Percentiles rank a stretch among this genome's conserved stretches.
phyloP scores from a whole-genome alignment of 169 alveolate species.

The Perkinsus chesapeaki region DNA sequence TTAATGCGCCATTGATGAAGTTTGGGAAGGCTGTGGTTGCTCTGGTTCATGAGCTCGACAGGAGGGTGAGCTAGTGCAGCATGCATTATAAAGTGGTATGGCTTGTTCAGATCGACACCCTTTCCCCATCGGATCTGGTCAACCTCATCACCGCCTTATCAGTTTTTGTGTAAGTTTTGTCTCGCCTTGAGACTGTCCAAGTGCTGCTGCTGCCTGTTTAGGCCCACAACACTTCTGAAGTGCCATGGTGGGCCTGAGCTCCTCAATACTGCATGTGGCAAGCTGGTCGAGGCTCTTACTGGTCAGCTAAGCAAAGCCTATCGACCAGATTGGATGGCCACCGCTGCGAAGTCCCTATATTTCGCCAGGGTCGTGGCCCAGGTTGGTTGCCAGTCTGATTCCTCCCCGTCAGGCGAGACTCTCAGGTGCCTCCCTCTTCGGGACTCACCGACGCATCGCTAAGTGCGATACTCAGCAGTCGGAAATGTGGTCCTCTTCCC shows the following conservation, averaged over 20 bases:
- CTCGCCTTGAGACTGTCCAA: neutral
- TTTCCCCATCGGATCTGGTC: neutral
- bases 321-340: neutral
- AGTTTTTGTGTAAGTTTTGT: neutral
- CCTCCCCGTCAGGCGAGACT: neutral
- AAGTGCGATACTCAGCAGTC: neutral
- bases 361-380: neutral
- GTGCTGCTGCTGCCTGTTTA: neutral
- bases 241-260: neutral
- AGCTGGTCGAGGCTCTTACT: neutral
- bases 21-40: neutral
- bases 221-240: neutral
- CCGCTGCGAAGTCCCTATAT: neutral
- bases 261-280: neutral
- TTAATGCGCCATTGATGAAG: neutral
- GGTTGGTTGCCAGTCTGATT: neutral
- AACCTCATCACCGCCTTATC: neutral
- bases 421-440: neutral
- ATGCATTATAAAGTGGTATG: neutral
- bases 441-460: neutral
- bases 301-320: neutral
- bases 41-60: neutral
- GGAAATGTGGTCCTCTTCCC: neutral
- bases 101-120: neutral
- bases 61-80: neutral